Evolutionary conservation across 805 yeast species (phyloP), one percentile per base, ranked within the genome.

Genomic region (Starmerella stellata): DNA sequence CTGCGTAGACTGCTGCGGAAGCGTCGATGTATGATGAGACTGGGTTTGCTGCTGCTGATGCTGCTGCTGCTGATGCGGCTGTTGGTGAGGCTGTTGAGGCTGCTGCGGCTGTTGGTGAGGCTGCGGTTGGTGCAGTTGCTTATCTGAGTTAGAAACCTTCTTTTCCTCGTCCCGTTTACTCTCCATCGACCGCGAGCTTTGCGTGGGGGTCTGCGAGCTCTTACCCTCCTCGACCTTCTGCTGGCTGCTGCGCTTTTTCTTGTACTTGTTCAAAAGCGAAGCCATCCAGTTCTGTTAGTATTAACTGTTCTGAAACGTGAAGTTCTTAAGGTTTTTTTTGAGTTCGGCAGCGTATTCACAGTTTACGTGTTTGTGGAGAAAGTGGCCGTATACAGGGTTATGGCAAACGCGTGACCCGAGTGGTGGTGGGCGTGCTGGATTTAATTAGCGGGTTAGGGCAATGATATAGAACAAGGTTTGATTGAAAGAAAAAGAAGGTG

Each of bases 221-320:
- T n/a, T 15, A 13, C 14, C 32, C 7, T 17, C 32, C 15, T 29
- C 32, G 9, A 29, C 8, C 32, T 29, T 29, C 31, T 21, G 35
- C 33, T 36, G 44, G 40, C 51, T 48, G 30, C 46, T 52, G 29
- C 54, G 48, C 42, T 39, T 43, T 23, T 49, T 49, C 36, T 46
- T 41, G 30, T 48, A 46, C 42, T 51, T 51, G 19, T 38, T 30
- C 29, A 41, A 41, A 21, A 44, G 39, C 25, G 47, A 39, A 24
- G 46, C 38, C 44, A 42, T 39, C 5, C 7, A 29, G 32, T 13
- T 29, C 25, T 23, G 25, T 23, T n/a, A n/a, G n/a, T n/a, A n/a
- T n/a, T n/a, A n/a, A n/a, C n/a, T n/a, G n/a, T n/a, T n/a, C n/a
- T n/a, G n/a, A n/a, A n/a, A n/a, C n/a, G n/a, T n/a, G n/a, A n/a